A percentile compares a stretch with the other conserved stretches of the same genome.
Conservation (phyloP, 192 early-diverging fungal genomes). For the Diversispora eburnea region DNA sequence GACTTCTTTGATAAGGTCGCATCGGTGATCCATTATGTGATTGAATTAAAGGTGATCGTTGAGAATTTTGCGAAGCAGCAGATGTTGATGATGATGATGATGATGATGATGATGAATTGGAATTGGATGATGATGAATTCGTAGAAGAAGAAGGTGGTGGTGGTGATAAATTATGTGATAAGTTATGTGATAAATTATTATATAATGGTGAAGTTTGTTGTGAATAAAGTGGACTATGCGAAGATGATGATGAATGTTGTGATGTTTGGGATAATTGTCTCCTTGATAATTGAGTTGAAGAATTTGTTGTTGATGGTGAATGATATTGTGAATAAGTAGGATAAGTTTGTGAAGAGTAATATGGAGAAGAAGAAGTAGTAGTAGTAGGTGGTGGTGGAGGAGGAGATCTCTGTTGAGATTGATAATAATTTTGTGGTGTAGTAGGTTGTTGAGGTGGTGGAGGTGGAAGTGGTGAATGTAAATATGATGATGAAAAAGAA, state of each 20-base stretch:
- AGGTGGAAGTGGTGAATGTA: not conserved
- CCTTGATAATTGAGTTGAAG: not conserved
- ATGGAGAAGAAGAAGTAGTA: not conserved
- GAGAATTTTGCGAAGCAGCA: not conserved
- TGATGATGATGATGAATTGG: not conserved
- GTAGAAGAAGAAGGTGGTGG: not conserved
- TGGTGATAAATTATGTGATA: not conserved
- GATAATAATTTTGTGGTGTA: not conserved
- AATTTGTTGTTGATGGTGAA: not conserved
- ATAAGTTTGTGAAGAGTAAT: not conserved
- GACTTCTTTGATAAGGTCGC: slow-evolving; percentile 18
- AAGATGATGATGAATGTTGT: not conserved
- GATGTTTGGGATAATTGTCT: not conserved
- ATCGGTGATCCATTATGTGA: not conserved
- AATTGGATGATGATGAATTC: not conserved
- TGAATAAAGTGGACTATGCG: not conserved
- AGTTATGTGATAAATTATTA: too few relatives aligned
- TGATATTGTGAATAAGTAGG: not conserved
- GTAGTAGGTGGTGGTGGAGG: too few relatives aligned
- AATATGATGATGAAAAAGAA: not conserved
- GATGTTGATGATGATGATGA: not conserved
- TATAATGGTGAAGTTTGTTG: too few relatives aligned
- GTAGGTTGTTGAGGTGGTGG: not conserved
- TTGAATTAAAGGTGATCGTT: not conserved
- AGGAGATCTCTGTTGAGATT: slow-evolving; percentile 1